Evolutionary conservation across 2,329 filamentous ascomycete genomes (phyloP).

Genomic region (Aspergillus phoenicis): DNA sequence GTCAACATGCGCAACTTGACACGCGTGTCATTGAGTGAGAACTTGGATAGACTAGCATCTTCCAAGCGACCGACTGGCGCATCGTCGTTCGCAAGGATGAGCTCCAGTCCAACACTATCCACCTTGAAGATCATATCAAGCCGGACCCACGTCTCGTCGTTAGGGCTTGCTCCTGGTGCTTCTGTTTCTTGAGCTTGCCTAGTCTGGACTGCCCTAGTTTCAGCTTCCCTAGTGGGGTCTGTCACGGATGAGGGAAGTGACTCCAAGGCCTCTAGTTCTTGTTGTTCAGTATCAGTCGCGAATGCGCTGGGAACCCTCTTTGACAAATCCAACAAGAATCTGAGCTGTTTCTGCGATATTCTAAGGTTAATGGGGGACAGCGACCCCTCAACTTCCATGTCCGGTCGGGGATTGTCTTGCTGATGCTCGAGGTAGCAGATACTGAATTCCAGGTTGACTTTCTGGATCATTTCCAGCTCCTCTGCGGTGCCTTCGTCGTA

Average conservation of each 20-base stretch:
- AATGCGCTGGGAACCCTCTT: conserved; percentile 87
- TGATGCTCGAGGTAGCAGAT: conserved; percentile 90
- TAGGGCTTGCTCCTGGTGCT: conserved; percentile 69
- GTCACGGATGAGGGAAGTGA: conserved; percentile 65
- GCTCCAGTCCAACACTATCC: conserved; percentile 82
- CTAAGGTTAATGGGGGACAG: conserved; percentile 93
- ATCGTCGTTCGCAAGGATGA: conserved; percentile 75
- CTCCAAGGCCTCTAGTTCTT: conserved; percentile 72
- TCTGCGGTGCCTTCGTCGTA: conserved; percentile 73
- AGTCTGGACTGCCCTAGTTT: conserved; percentile 55
- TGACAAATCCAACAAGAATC: conserved; percentile 84
- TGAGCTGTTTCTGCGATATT: conserved; percentile 87
- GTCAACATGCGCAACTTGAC: conserved; percentile 92
- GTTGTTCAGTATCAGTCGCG: conserved; percentile 69
- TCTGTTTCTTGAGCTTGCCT: conserved; percentile 55
- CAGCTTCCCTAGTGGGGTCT: conserved; percentile 51
- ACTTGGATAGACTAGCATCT: conserved; percentile 82
- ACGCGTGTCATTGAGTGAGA: conserved; percentile 89
- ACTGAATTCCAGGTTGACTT: conserved; percentile 90
- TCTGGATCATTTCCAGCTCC: conserved; percentile 94
- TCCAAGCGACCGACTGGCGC: conserved; percentile 78
- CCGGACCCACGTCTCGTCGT: conserved; percentile 81
- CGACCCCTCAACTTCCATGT: conserved; percentile 85
- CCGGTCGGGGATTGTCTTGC: conserved; percentile 74
- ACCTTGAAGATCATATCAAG: conserved; percentile 90